Percentiles rank a stretch among this genome's conserved stretches.
Evolutionary conservation across 495 filamentous ascomycete species (phyloP).

Genomic region (Aspergillus campestris): DNA sequence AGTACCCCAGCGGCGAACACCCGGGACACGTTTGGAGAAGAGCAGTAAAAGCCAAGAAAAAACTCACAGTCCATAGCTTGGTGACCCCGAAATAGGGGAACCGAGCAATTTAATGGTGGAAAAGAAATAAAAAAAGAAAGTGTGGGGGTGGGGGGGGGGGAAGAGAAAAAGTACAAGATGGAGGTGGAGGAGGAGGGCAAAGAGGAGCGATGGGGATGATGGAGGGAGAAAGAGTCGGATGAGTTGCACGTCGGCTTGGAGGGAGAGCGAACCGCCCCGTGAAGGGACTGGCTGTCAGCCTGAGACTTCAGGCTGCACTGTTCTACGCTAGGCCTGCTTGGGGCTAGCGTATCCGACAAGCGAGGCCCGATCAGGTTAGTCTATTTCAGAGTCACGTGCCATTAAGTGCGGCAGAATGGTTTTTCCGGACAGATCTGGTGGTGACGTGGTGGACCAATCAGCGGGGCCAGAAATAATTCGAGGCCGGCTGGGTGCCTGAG

Average conservation of each 20-base stretch:
- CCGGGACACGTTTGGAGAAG: slow-evolving; percentile 20
- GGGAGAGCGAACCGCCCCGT: slow-evolving; percentile 22
- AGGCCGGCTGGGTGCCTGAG: slow-evolving; percentile 10
- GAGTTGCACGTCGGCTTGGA: slow-evolving; percentile 22
- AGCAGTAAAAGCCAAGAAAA: slow-evolving; percentile 21
- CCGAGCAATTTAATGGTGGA: slow-evolving; percentile 20
- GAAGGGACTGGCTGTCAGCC: slow-evolving; percentile 21
- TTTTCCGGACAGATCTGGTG: slow-evolving; percentile 7
- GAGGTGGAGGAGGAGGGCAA: slow-evolving; percentile 19
- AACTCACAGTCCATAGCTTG: slow-evolving; percentile 45
- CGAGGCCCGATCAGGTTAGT: slow-evolving; percentile 13
- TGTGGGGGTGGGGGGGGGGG: slow-evolving; percentile 22
- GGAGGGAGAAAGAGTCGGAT: slow-evolving; percentile 23
- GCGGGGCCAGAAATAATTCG: slow-evolving; percentile 17
- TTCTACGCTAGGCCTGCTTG: slow-evolving; percentile 6
- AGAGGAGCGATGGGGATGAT: slow-evolving; percentile 20
- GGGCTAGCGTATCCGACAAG: slow-evolving; percentile 21
- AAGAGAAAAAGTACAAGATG: slow-evolving; percentile 17
- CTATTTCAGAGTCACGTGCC: slow-evolving; percentile 11
- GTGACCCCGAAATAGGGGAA: slow-evolving; percentile 39
- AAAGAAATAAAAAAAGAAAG: slow-evolving; percentile 18
- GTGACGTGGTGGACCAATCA: slow-evolving; percentile 19
- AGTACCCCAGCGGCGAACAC: slow-evolving; percentile 33
- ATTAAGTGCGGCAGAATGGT: slow-evolving; percentile 12
- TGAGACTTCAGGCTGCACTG: slow-evolving; percentile 23